Conservation (phyloP, 805 yeast genomes). For the Lipomyces mesembrius region DNA sequence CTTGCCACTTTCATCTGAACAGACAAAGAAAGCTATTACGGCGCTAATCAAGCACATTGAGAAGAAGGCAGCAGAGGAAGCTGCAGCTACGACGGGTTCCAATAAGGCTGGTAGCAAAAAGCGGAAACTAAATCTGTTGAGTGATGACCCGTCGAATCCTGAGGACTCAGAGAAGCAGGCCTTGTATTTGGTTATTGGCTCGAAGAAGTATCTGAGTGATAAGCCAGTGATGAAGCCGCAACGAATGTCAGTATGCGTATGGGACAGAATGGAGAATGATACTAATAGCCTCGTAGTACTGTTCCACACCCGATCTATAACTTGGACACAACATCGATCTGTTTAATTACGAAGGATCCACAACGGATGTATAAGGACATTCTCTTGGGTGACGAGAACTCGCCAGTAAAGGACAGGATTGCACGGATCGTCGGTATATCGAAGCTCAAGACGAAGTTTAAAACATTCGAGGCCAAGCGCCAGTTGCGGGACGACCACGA, state of each 20-base stretch:
- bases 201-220: constrained; percentile 65
- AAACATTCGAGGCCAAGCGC: constrained; percentile 86
- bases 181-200: constrained; percentile 64
- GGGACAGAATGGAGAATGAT: not conserved
- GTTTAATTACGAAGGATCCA: constrained; percentile 74
- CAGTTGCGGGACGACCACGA: constrained; percentile 70
- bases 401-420: constrained; percentile 41
- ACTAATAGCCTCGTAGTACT: constrained; percentile 38
- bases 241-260: constrained; percentile 39
- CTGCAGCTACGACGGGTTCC: constrained; percentile 4
- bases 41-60: constrained; percentile 68
- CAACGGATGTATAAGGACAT: constrained; percentile 50
- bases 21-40: constrained; percentile 46
- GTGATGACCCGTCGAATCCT: constrained; percentile 61
- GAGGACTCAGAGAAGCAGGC: constrained; percentile 43
- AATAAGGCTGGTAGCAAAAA: constrained; percentile 40
- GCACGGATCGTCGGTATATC: constrained; percentile 67
- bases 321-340: constrained; percentile 57
- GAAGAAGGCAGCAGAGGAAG: constrained; percentile 28
- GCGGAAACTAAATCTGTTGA: constrained; percentile 54
- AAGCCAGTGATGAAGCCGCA: constrained; percentile 56
- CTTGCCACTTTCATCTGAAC: constrained; percentile 32
- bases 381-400: constrained; percentile 41
- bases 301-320: constrained; percentile 54
- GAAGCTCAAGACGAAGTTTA: constrained; percentile 81